Conservation (phyloP, 176 grass and related monocot species). For the Hsuehochloa calcarea region DNA sequence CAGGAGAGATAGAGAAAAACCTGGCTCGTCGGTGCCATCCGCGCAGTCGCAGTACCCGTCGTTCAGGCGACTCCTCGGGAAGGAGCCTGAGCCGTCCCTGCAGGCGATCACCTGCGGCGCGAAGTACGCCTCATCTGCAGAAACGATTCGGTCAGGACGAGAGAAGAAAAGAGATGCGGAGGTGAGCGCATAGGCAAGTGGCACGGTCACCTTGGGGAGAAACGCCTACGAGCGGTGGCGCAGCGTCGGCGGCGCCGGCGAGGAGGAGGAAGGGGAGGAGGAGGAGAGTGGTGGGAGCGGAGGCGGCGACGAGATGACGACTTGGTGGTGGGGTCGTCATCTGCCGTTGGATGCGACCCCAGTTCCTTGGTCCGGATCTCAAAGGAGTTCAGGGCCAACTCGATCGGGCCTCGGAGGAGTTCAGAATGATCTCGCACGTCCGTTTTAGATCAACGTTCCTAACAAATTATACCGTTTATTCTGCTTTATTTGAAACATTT, state of each 20-base stretch:
- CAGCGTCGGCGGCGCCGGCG: conserved; percentile 22
- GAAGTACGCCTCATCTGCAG: conserved; percentile 76
- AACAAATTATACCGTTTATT: too few species aligned
- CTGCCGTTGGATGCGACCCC: conserved; percentile 17
- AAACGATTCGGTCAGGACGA: background rate
- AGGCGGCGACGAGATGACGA: conserved; percentile 39
- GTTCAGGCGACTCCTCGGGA: conserved; percentile 67
- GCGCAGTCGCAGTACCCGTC: conserved; percentile 84
- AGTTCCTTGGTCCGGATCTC: background rate
- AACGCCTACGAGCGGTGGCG: conserved; percentile 54
- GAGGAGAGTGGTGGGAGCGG: conserved; percentile 43
- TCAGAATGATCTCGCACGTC: background rate
- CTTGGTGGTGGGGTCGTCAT: conserved; percentile 30
- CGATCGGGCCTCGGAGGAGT: too few species aligned
- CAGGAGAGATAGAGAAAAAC: background rate
- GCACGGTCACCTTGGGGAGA: conserved; percentile 42
- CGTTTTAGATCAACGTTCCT: background rate
- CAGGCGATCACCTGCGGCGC: conserved; percentile 64
- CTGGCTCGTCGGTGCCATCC: conserved; percentile 92
- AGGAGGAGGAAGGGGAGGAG: conserved; percentile 41
- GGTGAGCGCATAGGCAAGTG: background rate
- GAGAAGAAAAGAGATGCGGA: background rate
- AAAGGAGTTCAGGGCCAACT: too few species aligned
- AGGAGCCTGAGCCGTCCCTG: conserved; percentile 74
- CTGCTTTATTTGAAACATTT: too few species aligned